A percentile compares a stretch with the other conserved stretches of the same genome.
These are phyloP conservation scores for Aspergillus ibericus DNA, from an alignment of 2,329 filamentous ascomycete genomes.

Conservation along the genomic window DNA sequence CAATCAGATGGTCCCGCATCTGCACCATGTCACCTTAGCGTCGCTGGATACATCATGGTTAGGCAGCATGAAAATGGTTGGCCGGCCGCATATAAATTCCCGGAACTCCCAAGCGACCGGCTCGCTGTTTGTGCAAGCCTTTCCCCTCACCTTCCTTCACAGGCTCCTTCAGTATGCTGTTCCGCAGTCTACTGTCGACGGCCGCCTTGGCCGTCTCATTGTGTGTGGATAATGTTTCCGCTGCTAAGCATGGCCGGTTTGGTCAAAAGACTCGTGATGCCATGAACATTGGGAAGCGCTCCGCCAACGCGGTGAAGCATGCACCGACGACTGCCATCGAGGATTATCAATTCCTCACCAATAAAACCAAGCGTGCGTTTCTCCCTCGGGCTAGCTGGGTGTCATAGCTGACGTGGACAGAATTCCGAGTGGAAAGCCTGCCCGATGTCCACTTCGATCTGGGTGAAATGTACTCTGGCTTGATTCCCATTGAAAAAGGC, in stretches of 20 bases:
- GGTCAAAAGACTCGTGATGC: constrained; percentile 25
- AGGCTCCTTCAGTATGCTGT: constrained; percentile 22
- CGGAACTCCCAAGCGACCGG: background rate
- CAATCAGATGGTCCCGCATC: background rate
- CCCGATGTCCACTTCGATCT: constrained; percentile 71
- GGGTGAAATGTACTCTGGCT: constrained; percentile 51
- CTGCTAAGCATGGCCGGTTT: constrained; percentile 28
- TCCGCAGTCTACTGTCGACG: constrained; percentile 26
- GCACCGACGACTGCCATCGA: constrained; percentile 17
- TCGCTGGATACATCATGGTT: background rate
- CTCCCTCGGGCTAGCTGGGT: background rate
- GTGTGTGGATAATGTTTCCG: constrained; percentile 20
- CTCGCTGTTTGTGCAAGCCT: background rate
- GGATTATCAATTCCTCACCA: constrained; percentile 28
- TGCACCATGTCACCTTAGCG: background rate
- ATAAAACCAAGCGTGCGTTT: constrained; percentile 28
- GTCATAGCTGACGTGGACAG: constrained; percentile 32
- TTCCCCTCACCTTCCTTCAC: background rate
- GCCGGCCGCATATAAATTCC: background rate
- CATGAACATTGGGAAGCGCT: constrained; percentile 23
- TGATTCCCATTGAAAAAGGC: constrained; percentile 54
- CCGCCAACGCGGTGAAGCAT: constrained; percentile 11
- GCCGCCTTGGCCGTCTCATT: constrained; percentile 24
- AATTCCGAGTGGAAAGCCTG: constrained; percentile 64
- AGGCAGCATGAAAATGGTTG: background rate